Evolutionary conservation across 768 basidiomycete genomes (phyloP).

Genomic region (Inosperma sp.): DNA sequence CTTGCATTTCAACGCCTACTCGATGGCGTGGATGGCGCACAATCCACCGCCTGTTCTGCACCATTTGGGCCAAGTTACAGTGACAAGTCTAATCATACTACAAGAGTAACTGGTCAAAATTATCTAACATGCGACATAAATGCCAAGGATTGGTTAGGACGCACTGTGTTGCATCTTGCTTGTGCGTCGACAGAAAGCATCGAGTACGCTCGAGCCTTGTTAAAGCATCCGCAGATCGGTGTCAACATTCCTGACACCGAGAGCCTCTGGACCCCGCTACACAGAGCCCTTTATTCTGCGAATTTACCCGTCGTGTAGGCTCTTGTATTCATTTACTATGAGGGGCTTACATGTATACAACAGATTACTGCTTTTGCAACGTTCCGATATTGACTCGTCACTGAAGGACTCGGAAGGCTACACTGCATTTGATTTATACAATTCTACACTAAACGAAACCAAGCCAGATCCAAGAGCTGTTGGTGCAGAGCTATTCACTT

Average conservation of each 20-base stretch:
- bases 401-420: conserved; percentile 86
- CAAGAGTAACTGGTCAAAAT: conserved; percentile 31
- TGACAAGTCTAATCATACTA: conserved; percentile 35
- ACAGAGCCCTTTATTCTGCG: conserved; percentile 78
- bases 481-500: conserved; percentile 69
- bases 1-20: conserved; percentile 75
- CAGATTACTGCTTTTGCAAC: conserved; percentile 72
- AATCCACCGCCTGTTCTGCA: conserved; percentile 29
- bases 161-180: conserved; percentile 79
- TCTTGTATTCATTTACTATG: conserved; percentile 4
- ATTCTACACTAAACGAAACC: conserved; percentile 77
- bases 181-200: conserved; percentile 62
- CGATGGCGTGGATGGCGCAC: conserved; percentile 37
- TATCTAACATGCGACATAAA: conserved; percentile 52
- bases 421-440: conserved; percentile 90
- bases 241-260: conserved; percentile 80
- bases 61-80: conserved; percentile 31
- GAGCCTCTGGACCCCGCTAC: conserved; percentile 88
- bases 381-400: conserved; percentile 63
- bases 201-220: conserved; percentile 73
- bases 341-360: conserved; percentile 20
- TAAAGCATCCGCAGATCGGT: conserved; percentile 70
- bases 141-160: conserved; percentile 63
- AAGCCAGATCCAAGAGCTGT: conserved; percentile 41
- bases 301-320: conserved; percentile 68